Conservation (phyloP, 805 yeast genomes). For the Myxozyma melibiosi region DNA sequence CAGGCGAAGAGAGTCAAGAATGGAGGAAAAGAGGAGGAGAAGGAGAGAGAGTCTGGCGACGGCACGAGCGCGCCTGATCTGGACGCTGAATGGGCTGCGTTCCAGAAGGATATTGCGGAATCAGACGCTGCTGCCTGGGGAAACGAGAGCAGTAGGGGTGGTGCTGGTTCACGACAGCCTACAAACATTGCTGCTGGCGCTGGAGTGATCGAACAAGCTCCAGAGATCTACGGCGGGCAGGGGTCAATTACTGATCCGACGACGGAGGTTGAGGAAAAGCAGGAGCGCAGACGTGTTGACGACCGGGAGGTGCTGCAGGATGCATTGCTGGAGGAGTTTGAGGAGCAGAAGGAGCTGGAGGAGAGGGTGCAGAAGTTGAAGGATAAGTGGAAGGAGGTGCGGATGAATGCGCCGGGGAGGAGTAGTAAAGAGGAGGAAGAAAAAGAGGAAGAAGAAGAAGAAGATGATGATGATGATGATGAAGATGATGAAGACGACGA, state of each 20-base stretch:
- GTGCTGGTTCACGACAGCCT: neutral
- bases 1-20: slow-evolving; percentile 1
- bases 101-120: slow-evolving; percentile 27
- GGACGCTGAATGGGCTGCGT: slow-evolving; percentile 33
- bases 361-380: slow-evolving; percentile 23
- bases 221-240: slow-evolving; percentile 1
- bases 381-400: slow-evolving; percentile 20
- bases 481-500: slow-evolving; percentile 8
- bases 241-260: neutral
- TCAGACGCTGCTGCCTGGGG: slow-evolving; percentile 4
- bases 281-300: neutral
- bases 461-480: slow-evolving; percentile 18
- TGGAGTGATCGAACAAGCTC: slow-evolving; percentile 8
- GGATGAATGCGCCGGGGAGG: neutral
- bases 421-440: neutral
- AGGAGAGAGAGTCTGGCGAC: neutral
- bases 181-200: neutral
- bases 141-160: neutral
- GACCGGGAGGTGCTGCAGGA: slow-evolving; percentile 20
- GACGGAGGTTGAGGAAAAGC: neutral
- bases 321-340: slow-evolving; percentile 24
- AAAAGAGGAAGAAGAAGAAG: slow-evolving; percentile 10
- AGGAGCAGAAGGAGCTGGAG: slow-evolving; percentile 26
- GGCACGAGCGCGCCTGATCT: slow-evolving; percentile 10
- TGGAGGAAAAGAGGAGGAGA: neutral